Percentiles rank a stretch among this genome's conserved stretches.
Evolutionary conservation across 306 rosid species (phyloP).

Genomic region (Elaeagnus macrophylla): DNA sequence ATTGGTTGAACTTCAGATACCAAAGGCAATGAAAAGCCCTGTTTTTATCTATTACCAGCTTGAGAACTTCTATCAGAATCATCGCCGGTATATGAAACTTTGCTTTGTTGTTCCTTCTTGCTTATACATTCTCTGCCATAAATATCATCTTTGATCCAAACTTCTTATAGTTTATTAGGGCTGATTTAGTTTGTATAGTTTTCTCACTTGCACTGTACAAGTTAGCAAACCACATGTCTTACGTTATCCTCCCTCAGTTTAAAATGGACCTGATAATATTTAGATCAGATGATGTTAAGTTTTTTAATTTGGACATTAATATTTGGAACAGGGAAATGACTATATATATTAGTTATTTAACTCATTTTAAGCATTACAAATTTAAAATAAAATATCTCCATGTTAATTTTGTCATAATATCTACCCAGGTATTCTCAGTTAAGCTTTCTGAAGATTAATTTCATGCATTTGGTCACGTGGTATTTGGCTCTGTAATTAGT

Average conservation of each 20-base stretch:
- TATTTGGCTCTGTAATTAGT: background rate
- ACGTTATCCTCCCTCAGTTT: background rate
- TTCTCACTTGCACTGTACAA: background rate
- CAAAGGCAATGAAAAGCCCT: conserved; percentile 59
- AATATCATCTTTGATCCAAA: background rate
- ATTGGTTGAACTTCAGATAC: conserved; percentile 46
- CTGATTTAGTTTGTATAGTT: background rate
- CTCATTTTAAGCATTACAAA: background rate
- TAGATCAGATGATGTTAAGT: too few species aligned
- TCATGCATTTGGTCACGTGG: background rate
- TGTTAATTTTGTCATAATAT: background rate
- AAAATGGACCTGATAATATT: background rate
- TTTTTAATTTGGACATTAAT: too few species aligned
- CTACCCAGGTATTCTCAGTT: background rate
- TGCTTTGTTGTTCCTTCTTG: conserved; percentile 1
- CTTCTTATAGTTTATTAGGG: background rate
- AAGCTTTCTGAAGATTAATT: background rate
- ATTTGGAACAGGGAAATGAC: too few species aligned
- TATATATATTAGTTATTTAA: too few species aligned
- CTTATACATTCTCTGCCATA: background rate
- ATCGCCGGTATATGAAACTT: conserved; percentile 50
- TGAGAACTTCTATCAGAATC: conserved; percentile 73
- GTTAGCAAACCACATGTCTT: conserved; percentile 1
- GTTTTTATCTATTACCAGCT: conserved; percentile 76
- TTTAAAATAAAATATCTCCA: background rate